Conservation (phyloP, 768 basidiomycete genomes). For the Agrocybe chaxingu region DNA sequence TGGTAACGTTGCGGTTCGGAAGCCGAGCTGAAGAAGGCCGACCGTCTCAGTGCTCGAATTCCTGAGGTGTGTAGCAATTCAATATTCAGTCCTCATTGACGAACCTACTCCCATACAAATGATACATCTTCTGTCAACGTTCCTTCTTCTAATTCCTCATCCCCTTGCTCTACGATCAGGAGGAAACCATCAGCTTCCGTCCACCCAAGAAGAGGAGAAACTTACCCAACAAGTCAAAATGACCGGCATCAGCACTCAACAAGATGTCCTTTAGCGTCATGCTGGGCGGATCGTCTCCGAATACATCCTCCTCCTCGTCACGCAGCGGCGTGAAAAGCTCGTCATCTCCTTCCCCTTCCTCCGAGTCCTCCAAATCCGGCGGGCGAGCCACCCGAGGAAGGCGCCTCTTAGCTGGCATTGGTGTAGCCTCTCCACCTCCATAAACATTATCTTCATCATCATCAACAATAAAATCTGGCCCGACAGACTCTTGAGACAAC, state of each 20-base stretch:
- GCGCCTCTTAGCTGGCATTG: conserved; percentile 1
- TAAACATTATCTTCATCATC: not conserved
- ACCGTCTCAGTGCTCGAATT: too few relatives aligned
- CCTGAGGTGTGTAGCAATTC: too few relatives aligned
- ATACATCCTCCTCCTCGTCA: conserved; percentile 20
- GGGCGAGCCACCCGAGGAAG: not conserved
- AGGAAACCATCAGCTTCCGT: not conserved
- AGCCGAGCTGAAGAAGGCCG: too few relatives aligned
- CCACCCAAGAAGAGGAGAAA: not conserved
- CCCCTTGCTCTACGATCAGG: not conserved
- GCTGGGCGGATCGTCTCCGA: conserved; percentile 36
- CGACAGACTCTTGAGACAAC: not conserved
- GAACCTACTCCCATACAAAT: conserved; percentile 11
- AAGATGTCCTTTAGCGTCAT: conserved; percentile 49
- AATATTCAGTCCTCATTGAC: too few relatives aligned
- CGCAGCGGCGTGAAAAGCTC: not conserved
- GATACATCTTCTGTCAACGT: conserved; percentile 5
- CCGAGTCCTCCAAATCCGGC: not conserved
- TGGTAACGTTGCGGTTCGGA: too few relatives aligned
- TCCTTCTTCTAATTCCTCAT: conserved; percentile 6
- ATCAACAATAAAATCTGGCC: not conserved
- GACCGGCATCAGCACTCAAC: conserved; percentile 33
- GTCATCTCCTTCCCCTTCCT: conserved; percentile 1
- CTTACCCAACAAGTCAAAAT: conserved; percentile 37
- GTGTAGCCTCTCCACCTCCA: conserved; percentile 8